Conservation (phyloP, 164 flowering plant species). For the Hamamelis virginiana region DNA sequence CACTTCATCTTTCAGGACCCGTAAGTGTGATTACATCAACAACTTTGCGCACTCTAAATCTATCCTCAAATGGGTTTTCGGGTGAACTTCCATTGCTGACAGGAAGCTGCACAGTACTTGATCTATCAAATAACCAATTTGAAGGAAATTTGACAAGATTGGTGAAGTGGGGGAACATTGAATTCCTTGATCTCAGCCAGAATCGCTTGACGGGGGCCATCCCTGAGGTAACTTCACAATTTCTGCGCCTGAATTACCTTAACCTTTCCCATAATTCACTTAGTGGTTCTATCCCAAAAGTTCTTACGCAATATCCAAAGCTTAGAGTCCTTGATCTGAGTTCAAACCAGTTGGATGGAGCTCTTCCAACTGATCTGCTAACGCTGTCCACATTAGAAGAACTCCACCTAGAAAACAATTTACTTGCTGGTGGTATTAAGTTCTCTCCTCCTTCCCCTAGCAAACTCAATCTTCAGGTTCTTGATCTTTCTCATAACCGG, state of each 20-base stretch:
- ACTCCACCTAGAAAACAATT: slow-evolving; percentile 66
- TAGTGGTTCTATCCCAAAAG: slow-evolving; percentile 51
- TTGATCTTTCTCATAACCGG: slow-evolving; percentile 83
- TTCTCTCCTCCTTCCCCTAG: slow-evolving; percentile 42
- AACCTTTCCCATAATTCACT: slow-evolving; percentile 79
- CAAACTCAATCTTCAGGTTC: slow-evolving; percentile 47
- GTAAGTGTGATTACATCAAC: slow-evolving; percentile 73
- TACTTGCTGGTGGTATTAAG: slow-evolving; percentile 47
- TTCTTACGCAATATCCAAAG: slow-evolving; percentile 61
- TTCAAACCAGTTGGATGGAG: slow-evolving; percentile 68
- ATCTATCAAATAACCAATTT: slow-evolving; percentile 71
- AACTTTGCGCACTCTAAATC: slow-evolving; percentile 62
- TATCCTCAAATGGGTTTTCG: slow-evolving; percentile 74
- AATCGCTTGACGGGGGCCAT: slow-evolving; percentile 71
- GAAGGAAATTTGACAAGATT: slow-evolving; percentile 68
- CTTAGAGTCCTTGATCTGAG: slow-evolving; percentile 77
- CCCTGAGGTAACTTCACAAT: slow-evolving; percentile 70
- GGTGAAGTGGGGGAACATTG: slow-evolving; percentile 82
- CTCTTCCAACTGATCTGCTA: slow-evolving; percentile 50
- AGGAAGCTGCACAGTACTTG: slow-evolving; percentile 73
- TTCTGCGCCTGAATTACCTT: slow-evolving; percentile 73
- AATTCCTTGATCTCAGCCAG: slow-evolving; percentile 85
- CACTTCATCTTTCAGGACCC: slow-evolving; percentile 57
- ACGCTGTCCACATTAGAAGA: slow-evolving; percentile 66
- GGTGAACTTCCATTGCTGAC: slow-evolving; percentile 86